A percentile compares a stretch with the other conserved stretches of the same genome.
phyloP scores from a whole-genome alignment of 2,329 filamentous ascomycete species.

The Paracoccidioides brasiliensis region DNA sequence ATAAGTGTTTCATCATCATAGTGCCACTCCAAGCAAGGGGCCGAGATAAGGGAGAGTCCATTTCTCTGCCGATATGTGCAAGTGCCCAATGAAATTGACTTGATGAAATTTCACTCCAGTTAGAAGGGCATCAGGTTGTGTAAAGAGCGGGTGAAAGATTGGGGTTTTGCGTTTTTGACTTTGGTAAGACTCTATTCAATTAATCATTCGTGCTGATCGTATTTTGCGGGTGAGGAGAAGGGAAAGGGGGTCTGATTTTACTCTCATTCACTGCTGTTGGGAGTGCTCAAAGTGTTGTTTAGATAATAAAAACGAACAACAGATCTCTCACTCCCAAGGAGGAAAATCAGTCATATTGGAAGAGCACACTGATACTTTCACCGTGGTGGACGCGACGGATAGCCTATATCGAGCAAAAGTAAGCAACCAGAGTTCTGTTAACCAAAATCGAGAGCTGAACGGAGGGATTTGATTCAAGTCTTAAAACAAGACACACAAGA shows the following conservation, averaged over 20 bases:
- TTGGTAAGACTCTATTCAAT: background rate
- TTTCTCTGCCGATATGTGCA: background rate
- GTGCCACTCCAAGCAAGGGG: background rate
- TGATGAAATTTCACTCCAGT: background rate
- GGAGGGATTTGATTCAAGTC: background rate
- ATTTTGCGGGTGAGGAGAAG: background rate
- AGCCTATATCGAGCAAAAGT: constrained; percentile 37
- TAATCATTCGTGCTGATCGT: background rate
- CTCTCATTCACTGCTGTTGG: background rate
- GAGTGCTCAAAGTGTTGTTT: background rate
- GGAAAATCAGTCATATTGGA: constrained; percentile 58
- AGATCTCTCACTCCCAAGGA: background rate
- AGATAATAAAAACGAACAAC: background rate
- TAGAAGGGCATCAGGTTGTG: background rate
- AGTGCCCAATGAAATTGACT: background rate
- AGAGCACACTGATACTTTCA: constrained; percentile 92
- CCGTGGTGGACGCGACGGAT: constrained; percentile 94
- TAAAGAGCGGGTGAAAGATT: background rate
- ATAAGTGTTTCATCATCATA: background rate
- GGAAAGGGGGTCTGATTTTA: background rate
- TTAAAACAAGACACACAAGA: constrained; percentile 4
- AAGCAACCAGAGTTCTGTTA: background rate
- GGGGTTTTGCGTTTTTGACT: background rate
- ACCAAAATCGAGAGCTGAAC: background rate
- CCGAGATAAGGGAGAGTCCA: background rate